Conservation (phyloP, 805 yeast genomes). For the Saturnispora zaruensis region DNA sequence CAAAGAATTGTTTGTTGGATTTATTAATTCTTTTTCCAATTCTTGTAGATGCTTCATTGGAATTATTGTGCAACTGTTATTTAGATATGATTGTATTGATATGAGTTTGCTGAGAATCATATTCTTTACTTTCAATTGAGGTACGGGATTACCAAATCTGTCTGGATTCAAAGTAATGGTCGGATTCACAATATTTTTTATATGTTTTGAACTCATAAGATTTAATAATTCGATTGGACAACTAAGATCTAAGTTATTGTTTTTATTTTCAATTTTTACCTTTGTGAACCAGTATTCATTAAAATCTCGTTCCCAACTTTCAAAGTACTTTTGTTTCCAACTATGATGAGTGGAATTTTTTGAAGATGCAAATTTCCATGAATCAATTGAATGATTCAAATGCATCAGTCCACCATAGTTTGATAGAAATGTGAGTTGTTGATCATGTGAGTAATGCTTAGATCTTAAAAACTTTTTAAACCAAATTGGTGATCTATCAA, state of each 20-base stretch:
- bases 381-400: constrained; percentile 1
- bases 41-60: neutral
- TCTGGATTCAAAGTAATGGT: constrained; percentile 1
- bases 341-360: neutral
- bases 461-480: neutral
- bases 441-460: constrained; percentile 2
- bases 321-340: neutral
- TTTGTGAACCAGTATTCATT: neutral
- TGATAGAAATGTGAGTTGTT: neutral
- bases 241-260: neutral
- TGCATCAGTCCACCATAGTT: constrained; percentile 3
- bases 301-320: neutral
- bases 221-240: neutral
- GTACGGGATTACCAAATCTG: constrained; percentile 1
- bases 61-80: neutral
- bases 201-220: neutral
- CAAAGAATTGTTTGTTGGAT: neutral
- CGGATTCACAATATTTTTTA: neutral
- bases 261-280: neutral
- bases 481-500: neutral
- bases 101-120: neutral
- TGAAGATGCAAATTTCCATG: constrained; percentile 2
- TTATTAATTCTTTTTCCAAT: neutral
- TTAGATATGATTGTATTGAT: neutral
- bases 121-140: constrained; percentile 2